Conservation (phyloP, 2,329 filamentous ascomycete species). For the Fusarium lateritium region DNA sequence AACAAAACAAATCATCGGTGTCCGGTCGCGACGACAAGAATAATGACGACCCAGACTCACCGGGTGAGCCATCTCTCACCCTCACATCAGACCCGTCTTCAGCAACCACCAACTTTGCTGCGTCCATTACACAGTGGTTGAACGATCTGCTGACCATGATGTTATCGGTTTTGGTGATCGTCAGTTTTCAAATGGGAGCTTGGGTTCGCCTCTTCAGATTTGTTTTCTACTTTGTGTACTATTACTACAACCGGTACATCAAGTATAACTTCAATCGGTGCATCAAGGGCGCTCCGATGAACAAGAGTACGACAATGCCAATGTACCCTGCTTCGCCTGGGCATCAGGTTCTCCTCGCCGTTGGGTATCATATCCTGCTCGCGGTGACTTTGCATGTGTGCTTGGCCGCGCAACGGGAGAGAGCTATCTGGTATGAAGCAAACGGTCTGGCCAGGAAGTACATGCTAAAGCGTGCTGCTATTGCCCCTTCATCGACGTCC, state of each 20-base stretch:
- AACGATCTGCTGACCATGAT: background rate
- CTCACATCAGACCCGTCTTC: background rate
- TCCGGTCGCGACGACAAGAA: background rate
- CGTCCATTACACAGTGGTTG: background rate
- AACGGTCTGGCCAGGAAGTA: slow-evolving; percentile 52
- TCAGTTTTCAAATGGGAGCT: background rate
- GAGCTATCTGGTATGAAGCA: slow-evolving; percentile 50
- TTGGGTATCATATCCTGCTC: slow-evolving; percentile 23
- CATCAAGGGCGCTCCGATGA: no score
- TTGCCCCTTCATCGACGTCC: slow-evolving; percentile 9
- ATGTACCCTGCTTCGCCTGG: background rate
- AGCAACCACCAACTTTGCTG: background rate
- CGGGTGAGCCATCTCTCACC: no score
- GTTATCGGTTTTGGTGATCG: background rate
- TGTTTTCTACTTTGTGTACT: background rate
- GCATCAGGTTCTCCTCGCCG: background rate
- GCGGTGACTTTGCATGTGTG: slow-evolving; percentile 35
- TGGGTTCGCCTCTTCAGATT: slow-evolving; percentile 1
- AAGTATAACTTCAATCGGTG: background rate
- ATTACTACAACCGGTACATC: background rate
- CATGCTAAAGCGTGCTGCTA: slow-evolving; percentile 40
- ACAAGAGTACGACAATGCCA: background rate
- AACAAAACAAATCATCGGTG: background rate
- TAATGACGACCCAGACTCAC: background rate
- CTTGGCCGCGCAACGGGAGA: slow-evolving; percentile 42